phyloP scores from a whole-genome alignment of 371 early-diverging fungal species.

The Lichtheimia ornata region DNA sequence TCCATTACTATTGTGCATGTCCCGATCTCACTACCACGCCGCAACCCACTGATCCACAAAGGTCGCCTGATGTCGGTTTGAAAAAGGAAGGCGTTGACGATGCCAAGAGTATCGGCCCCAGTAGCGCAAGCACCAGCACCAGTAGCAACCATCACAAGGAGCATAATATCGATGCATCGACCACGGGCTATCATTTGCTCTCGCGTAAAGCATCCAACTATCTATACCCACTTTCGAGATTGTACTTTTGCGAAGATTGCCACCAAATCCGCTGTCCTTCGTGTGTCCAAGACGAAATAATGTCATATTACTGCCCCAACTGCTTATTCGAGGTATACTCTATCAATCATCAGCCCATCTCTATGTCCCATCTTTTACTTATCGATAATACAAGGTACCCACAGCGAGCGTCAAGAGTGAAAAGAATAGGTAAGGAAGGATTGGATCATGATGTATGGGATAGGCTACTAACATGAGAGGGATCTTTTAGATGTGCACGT shows the following conservation, averaged over 20 bases:
- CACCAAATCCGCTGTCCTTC: conserved; percentile 77
- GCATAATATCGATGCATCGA: conserved; percentile 21
- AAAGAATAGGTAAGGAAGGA: conserved; percentile 73
- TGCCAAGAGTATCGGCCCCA: neutral
- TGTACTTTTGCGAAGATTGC: conserved; percentile 91
- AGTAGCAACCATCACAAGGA: conserved; percentile 8
- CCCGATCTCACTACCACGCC: conserved; percentile 21
- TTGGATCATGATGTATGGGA: neutral
- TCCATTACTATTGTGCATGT: conserved; percentile 54
- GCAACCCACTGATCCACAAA: neutral
- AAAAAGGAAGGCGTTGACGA: neutral
- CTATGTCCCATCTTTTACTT: neutral
- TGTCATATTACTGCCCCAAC: conserved; percentile 92
- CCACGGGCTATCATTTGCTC: conserved; percentile 33
- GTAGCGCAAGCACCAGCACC: neutral
- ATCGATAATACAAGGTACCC: conserved; percentile 57
- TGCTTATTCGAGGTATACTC: conserved; percentile 84
- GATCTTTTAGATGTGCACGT: conserved; percentile 79
- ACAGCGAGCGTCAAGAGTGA: conserved; percentile 93
- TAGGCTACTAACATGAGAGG: neutral
- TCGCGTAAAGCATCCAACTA: conserved; percentile 45
- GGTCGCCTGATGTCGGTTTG: neutral
- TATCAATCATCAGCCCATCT: neutral
- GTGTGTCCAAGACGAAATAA: conserved; percentile 85
- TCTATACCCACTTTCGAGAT: conserved; percentile 64